phyloP scores from a whole-genome alignment of 768 basidiomycete species.

The Scleroderma bovista region DNA sequence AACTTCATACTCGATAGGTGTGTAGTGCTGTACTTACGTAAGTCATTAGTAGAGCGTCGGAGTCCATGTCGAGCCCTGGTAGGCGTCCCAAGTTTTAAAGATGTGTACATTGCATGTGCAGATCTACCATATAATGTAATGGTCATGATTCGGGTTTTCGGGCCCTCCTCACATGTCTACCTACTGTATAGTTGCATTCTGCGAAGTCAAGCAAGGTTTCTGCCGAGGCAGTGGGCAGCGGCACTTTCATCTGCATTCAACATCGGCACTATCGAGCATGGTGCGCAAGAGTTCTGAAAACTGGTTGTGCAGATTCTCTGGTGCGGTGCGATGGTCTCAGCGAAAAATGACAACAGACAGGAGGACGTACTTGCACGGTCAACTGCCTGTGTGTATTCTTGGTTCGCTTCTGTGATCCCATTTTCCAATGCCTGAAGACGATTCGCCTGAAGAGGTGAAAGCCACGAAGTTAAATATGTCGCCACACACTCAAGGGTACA shows the following conservation, averaged over 20 bases:
- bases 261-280: constrained; percentile 53
- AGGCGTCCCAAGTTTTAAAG: too few species aligned
- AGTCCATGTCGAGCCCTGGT: too few species aligned
- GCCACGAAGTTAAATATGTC: too few species aligned
- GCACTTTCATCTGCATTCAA: too few species aligned
- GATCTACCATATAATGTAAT: too few species aligned
- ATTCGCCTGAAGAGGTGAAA: constrained; percentile 51
- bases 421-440: constrained; percentile 63
- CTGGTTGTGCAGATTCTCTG: constrained; percentile 57
- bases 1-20: constrained; percentile 92
- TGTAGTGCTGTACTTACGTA: constrained; percentile 15
- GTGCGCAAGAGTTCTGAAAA: constrained; percentile 51
- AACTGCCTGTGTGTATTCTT: constrained; percentile 69
- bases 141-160: too few species aligned
- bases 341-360: not conserved
- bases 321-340: not conserved
- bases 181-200: too few species aligned
- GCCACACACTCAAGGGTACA: not conserved
- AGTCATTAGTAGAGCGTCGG: too few species aligned
- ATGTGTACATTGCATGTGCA: too few species aligned
- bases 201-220: too few species aligned
- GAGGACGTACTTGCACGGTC: constrained; percentile 64
- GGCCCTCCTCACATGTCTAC: too few species aligned
- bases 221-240: too few species aligned
- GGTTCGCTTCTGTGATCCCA: constrained; percentile 68